A percentile compares a stretch with the other conserved stretches of the same genome.
Conservation (phyloP, 371 early-diverging fungal genomes). For the Capillidium rhysosporum region DNA sequence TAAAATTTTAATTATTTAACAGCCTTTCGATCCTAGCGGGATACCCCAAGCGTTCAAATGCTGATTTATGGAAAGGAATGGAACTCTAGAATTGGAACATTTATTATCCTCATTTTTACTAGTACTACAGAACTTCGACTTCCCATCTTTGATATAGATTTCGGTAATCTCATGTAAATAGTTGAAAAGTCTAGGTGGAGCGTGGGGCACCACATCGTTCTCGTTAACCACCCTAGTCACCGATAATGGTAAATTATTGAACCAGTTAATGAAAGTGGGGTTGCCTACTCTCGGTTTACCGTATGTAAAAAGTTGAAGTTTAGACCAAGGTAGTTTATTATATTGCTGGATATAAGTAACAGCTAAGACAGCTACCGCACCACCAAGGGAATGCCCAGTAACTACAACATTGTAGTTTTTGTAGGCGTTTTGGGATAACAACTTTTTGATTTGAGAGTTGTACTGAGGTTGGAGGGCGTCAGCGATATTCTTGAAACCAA, state of each 20-base stretch:
- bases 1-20: too few relatives aligned
- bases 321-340: not conserved
- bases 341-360: not conserved
- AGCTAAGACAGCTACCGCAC: not conserved
- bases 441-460: not conserved
- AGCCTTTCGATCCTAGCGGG: not conserved
- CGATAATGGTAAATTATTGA: constrained; percentile 14
- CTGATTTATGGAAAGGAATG: not conserved
- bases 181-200: constrained; percentile 21
- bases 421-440: not conserved
- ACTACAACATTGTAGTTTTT: constrained; percentile 7
- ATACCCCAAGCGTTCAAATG: not conserved
- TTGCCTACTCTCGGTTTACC: constrained; percentile 30
- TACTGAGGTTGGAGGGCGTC: not conserved
- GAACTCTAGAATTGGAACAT: not conserved
- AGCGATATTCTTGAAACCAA: constrained; percentile 1
- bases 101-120: not conserved
- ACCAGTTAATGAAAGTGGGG: constrained; percentile 16
- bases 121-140: not conserved
- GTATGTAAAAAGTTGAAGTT: constrained; percentile 8
- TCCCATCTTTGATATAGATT: constrained; percentile 16
- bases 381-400: constrained; percentile 10
- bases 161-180: constrained; percentile 22
- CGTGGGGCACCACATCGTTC: constrained; percentile 25
- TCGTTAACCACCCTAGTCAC: constrained; percentile 21